These are phyloP conservation scores for Penicillium glabrum DNA, from an alignment of 2,329 filamentous ascomycete genomes.

Conservation along the genomic window DNA sequence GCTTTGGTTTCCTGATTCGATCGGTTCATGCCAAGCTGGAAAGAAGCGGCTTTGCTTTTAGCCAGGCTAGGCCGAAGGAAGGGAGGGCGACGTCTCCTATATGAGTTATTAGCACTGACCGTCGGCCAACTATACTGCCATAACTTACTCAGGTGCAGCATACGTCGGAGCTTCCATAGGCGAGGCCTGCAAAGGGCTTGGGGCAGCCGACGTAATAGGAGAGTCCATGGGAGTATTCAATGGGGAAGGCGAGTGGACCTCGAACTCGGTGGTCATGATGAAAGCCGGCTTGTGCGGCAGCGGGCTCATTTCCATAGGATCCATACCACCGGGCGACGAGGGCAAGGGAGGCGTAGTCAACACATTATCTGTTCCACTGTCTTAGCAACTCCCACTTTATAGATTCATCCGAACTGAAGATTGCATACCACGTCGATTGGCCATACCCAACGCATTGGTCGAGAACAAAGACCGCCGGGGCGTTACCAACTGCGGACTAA, in stretches of 20 bases:
- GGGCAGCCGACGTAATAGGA: conserved; percentile 32
- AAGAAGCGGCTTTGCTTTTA: conserved; percentile 72
- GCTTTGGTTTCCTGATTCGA: conserved; percentile 64
- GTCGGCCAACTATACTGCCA: neutral
- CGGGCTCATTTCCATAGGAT: conserved; percentile 92
- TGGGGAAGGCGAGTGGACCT: conserved; percentile 71
- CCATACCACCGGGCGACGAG: conserved; percentile 71
- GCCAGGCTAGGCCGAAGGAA: conserved; percentile 73
- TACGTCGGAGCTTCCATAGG: conserved; percentile 35
- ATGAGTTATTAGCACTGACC: conserved; percentile 17
- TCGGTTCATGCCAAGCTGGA: conserved; percentile 63
- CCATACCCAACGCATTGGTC: conserved; percentile 62
- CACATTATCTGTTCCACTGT: conserved; percentile 56
- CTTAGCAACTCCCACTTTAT: neutral
- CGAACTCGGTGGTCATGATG: conserved; percentile 58
- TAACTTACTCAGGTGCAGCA: conserved; percentile 37
- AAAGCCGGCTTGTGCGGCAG: conserved; percentile 82
- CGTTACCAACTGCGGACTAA: conserved; percentile 77
- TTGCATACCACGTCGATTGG: conserved; percentile 58
- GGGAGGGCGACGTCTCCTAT: conserved; percentile 62
- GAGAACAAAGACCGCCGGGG: conserved; percentile 84
- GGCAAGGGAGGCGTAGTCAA: conserved; percentile 82
- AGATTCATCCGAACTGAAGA: neutral
- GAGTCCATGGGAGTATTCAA: conserved; percentile 50
- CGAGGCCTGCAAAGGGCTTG: conserved; percentile 43